Evolutionary conservation across 192 early-diverging fungal genomes (phyloP).

Genomic region (Ramicandelaber brevisporus): DNA sequence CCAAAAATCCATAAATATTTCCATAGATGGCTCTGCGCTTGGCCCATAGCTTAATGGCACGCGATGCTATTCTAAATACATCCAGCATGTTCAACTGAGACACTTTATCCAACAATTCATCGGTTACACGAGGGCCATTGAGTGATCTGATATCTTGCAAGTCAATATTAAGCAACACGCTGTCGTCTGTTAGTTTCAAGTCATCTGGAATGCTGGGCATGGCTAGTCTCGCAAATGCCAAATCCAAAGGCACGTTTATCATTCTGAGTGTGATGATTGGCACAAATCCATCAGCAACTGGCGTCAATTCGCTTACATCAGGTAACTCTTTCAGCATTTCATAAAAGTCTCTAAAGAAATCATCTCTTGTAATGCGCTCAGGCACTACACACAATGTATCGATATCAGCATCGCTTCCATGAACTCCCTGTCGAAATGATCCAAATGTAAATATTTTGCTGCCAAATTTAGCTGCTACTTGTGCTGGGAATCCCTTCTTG

Average conservation of each 20-base stretch:
- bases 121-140: too few relatives aligned
- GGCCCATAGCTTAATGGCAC: constrained; percentile 94
- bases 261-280: constrained; percentile 91
- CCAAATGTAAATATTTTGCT: constrained; percentile 98
- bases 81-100: constrained; percentile 1
- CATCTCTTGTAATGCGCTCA: constrained; percentile 61
- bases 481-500: constrained; percentile 54
- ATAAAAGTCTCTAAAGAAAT: constrained; percentile 79
- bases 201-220: constrained; percentile 56
- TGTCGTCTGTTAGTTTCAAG: constrained; percentile 64
- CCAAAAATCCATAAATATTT: constrained; percentile 94
- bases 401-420: constrained; percentile 87
- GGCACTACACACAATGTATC: constrained; percentile 94
- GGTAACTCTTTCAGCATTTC: constrained; percentile 52
- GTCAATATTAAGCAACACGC: constrained; percentile 65
- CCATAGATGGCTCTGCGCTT: constrained; percentile 80
- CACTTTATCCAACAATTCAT: background rate
- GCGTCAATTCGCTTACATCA: constrained; percentile 67
- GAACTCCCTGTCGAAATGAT: constrained; percentile 83
- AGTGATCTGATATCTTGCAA: constrained; percentile 66
- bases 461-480: constrained; percentile 59
- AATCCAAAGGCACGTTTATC: constrained; percentile 77
- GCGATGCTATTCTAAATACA: constrained; percentile 52
- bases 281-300: constrained; percentile 74
- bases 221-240: constrained; percentile 63